phyloP scores from a whole-genome alignment of 768 basidiomycete genomes.

The Boletus patriciae region DNA sequence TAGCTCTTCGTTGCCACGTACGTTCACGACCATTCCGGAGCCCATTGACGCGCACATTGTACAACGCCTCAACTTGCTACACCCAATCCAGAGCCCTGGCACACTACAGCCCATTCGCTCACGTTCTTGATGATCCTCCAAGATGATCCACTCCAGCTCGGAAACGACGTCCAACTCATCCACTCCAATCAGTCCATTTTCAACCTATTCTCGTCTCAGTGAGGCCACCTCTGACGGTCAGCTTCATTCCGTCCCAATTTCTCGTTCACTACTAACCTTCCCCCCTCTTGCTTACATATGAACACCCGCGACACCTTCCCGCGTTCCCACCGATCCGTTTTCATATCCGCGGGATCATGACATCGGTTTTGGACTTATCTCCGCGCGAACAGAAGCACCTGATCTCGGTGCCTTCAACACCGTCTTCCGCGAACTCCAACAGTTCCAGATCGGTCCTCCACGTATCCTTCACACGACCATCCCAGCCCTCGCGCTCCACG shows the following conservation, averaged over 20 bases:
- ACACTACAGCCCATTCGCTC: background rate
- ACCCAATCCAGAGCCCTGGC: background rate
- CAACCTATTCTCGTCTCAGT: constrained; percentile 40
- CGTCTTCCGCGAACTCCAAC: constrained; percentile 65
- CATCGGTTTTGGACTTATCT: constrained; percentile 1
- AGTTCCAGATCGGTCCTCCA: constrained; percentile 49
- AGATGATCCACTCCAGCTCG: constrained; percentile 38
- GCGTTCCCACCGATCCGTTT: constrained; percentile 2
- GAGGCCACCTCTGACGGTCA: constrained; percentile 55
- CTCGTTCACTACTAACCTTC: background rate
- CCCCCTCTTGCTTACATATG: background rate
- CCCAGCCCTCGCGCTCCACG: constrained; percentile 9
- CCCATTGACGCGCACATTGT: background rate
- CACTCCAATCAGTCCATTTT: constrained; percentile 40
- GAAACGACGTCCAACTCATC: constrained; percentile 37
- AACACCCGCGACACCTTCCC: constrained; percentile 1
- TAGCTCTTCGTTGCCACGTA: background rate
- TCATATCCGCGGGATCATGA: constrained; percentile 12
- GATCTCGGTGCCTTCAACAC: constrained; percentile 72
- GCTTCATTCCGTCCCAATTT: background rate
- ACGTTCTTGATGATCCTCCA: constrained; percentile 18
- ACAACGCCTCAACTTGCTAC: background rate
- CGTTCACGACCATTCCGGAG: background rate
- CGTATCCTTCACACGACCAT: constrained; percentile 24
- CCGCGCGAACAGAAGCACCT: constrained; percentile 49